Evolutionary conservation across 225 moss, liverwort and hornwort species (phyloP).

Genomic region (Polytrichum commune): DNA sequence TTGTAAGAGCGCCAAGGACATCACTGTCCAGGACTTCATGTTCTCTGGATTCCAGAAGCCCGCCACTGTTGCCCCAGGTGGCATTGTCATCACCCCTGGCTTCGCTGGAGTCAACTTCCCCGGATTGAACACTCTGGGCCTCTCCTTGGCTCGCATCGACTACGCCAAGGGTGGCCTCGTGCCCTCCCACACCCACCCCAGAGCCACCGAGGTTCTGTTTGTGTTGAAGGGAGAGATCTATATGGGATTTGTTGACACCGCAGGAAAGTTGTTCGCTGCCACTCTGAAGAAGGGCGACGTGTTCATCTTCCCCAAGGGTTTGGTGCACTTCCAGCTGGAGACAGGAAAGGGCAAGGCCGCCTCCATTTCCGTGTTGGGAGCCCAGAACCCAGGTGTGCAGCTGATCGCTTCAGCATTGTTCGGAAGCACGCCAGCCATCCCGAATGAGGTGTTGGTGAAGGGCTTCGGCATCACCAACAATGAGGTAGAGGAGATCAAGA

Average conservation of each 20-base stretch:
- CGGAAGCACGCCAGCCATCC: conserved; percentile 23
- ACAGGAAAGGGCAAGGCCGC: conserved; percentile 14
- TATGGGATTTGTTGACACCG: conserved; percentile 62
- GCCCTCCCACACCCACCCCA: conserved; percentile 28
- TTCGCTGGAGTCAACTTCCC: conserved; percentile 1
- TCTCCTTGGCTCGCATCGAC: conserved; percentile 12
- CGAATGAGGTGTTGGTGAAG: conserved; percentile 8
- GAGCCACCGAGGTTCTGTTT: conserved; percentile 27
- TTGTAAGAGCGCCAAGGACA: conserved; percentile 2
- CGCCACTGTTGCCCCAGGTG: conserved; percentile 3
- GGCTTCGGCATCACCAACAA: too few relatives aligned
- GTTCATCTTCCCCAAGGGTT: conserved; percentile 53
- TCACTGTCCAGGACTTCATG: background rate
- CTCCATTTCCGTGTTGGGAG: conserved; percentile 36
- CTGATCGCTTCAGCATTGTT: conserved; percentile 28
- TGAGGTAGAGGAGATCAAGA: too few relatives aligned
- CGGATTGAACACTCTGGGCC: conserved; percentile 8
- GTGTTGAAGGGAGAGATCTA: conserved; percentile 10
- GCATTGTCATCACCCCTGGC: conserved; percentile 9
- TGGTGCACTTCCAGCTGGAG: conserved; percentile 61
- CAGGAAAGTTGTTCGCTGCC: conserved; percentile 28
- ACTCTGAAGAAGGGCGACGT: conserved; percentile 47
- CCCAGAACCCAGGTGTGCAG: conserved; percentile 43
- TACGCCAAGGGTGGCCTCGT: conserved; percentile 11
- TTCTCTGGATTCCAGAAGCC: conserved; percentile 11